Base-by-base conservation (phyloP, 345 rosid species). In the Eucalyptus brandiana region DNA sequence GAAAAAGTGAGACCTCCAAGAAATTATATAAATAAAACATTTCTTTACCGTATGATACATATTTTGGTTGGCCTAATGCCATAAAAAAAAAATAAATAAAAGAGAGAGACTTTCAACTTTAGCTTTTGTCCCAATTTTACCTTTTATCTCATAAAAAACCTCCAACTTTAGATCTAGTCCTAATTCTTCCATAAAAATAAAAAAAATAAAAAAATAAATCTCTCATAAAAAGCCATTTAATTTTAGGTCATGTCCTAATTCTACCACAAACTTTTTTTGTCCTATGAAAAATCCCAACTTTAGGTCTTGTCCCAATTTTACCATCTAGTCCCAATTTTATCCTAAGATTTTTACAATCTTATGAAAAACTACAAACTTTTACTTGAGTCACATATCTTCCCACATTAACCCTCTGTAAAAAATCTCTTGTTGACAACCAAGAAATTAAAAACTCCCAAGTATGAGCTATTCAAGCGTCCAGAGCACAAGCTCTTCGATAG, bases 401-500 rank as follows among this genome's bases (percentile, higher is more conserved):
- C 60, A 23, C 5, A 1, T 54, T 54, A 54, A 54, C 26, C 60
- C 12, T 54, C 6, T 9, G 0, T 23, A 0, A 0, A 54, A 54
- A 54, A 54, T 1, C 12, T 54, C 12, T 54, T 4, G 5, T 54
- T 54, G 60, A 23, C 60, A 54, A 21, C 60, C 60, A 23, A 54
- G 28, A 23, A 23, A 23, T 54, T 21, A 23, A 54, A 23, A 54
- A 54, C 60, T 54, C 60, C 60, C 60, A 54, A 54, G 28, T 54
- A 54, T 54, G 60, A 54, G 11, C 60, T 54, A 54, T 23, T 9
- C 12, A 0, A 23, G 62, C 3, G 1, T 56, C 28, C 2, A 9
- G 0, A 0, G 6, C 28, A 1, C 62, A 10, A 23, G 62, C 28
- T 56, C 62, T 56, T 8, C 1, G 3, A 23, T 0, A 0, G 5